Evolutionary conservation across 805 yeast genomes (phyloP), one percentile per base, ranked within the genome.

Genomic region (Hagleromyces aurorensis): DNA sequence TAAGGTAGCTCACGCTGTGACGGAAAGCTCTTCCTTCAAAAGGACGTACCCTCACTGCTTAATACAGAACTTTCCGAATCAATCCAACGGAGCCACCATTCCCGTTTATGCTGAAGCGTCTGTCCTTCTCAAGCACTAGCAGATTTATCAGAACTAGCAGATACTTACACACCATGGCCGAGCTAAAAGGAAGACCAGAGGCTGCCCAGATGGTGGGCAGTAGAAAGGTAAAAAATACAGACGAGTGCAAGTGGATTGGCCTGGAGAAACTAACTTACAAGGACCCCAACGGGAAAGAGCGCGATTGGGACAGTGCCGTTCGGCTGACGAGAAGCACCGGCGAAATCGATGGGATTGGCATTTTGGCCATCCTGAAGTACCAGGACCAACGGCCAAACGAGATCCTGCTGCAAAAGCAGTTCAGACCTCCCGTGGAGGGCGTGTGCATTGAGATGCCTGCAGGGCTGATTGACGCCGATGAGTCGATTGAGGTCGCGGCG

Each of bases 401-500:
- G 19, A 64, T 61, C 41, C 68, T 86, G 6, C 61, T 91, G 11
- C 89, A 84, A 50, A 84, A 83, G 51, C 98, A 89, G 55, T 89
- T 80, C 61, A 69, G 98, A 34, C 96, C 97, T 1, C 97, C 98
- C 1, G 81, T 80, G 3, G 78, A 70, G 30, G 89, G 85, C 12
- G 84, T 89, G 6, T 79, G 93, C 48, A 75, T 89, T 38, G 98
- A 89, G 57, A 69, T 87, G 52, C 98, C 98, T 1, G 98, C 98
- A 1, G 98, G 98, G 0, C 64, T 89, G 39, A 70, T 91, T 23
- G 98, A 89, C 54, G 84, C 87, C 1, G 69, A 72, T 30, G 97
- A 91, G 54, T 54, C 78, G 1, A 57, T 84, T 16, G 86, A 76
- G 41, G 57, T 70, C 4, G 85, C 96, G 21, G 97, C 98, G 0